Conservation (phyloP, 495 filamentous ascomycete species). For the Cercophora sp. region DNA sequence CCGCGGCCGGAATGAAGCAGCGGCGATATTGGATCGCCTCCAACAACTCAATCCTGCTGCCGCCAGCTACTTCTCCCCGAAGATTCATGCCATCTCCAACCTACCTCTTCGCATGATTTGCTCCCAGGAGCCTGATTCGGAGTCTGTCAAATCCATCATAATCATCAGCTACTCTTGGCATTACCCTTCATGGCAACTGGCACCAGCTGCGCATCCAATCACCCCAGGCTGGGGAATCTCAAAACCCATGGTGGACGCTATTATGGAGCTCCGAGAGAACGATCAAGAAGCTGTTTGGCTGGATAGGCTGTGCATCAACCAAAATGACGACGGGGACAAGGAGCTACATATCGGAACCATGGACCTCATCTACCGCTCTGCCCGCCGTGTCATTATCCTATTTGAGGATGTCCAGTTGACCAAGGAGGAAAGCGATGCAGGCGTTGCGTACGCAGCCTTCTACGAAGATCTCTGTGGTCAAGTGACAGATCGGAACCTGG, state of each 20-base stretch:
- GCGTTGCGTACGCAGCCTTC: conserved; percentile 12
- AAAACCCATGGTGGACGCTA: conserved; percentile 21
- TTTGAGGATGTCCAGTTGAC: conserved; percentile 23
- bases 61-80: conserved; percentile 12
- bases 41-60: conserved; percentile 15
- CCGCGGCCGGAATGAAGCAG: not conserved
- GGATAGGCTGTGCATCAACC: conserved; percentile 34
- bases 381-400: conserved; percentile 18
- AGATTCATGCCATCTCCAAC: conserved; percentile 8
- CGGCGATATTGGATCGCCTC: conserved; percentile 14
- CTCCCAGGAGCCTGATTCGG: not conserved
- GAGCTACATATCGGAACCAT: conserved; percentile 24
- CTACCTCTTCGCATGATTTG: conserved; percentile 19
- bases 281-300: conserved; percentile 25
- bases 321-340: conserved; percentile 24
- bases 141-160: conserved; percentile 11
- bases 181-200: conserved; percentile 13
- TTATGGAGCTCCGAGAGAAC: conserved; percentile 7
- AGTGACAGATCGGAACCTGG: conserved; percentile 1
- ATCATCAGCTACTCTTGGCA: conserved; percentile 29
- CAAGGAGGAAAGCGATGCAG: conserved; percentile 15
- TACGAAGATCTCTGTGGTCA: conserved; percentile 12
- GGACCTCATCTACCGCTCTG: conserved; percentile 25
- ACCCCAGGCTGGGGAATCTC: conserved; percentile 20
- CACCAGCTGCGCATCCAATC: conserved; percentile 7